A percentile compares a stretch with the other conserved stretches of the same genome.
Conservation (phyloP, 257 asterid genomes). For the Coffea eugenioides region DNA sequence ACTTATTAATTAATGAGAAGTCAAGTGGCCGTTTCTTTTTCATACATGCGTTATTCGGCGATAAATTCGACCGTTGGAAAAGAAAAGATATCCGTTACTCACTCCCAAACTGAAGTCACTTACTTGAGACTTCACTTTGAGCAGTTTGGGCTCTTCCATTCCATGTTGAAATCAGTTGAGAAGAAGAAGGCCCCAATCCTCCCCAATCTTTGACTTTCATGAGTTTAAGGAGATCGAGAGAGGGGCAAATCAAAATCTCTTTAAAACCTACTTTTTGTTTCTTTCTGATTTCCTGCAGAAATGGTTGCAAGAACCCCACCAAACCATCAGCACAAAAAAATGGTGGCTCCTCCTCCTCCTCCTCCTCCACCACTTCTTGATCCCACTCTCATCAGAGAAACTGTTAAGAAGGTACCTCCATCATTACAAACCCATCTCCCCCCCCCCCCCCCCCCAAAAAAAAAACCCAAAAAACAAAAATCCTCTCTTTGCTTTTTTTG, state of each 20-base stretch:
- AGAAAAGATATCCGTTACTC: slow-evolving; percentile 20
- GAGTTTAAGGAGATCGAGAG: slow-evolving; percentile 1
- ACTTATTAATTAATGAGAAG: neutral
- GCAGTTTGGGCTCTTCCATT: neutral
- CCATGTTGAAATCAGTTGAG: neutral
- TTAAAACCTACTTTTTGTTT: slow-evolving; percentile 6
- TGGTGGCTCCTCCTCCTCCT: slow-evolving; percentile 24
- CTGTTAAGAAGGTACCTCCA: slow-evolving; percentile 57
- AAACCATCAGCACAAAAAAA: slow-evolving; percentile 38
- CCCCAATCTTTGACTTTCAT: slow-evolving; percentile 16
- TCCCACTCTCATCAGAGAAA: slow-evolving; percentile 68
- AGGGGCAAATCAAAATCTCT: slow-evolving; percentile 10
- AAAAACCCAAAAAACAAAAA: no score
- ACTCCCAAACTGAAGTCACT: neutral
- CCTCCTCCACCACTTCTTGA: slow-evolving; percentile 31
- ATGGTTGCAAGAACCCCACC: slow-evolving; percentile 96
- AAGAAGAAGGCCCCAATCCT: slow-evolving; percentile 4
- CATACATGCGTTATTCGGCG: slow-evolving; percentile 11
- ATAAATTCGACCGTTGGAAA: slow-evolving; percentile 29
- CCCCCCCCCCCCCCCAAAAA: no score
- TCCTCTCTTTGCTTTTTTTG: no score
- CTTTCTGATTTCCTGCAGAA: slow-evolving; percentile 10
- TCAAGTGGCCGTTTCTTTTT: slow-evolving; percentile 21
- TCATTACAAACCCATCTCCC: neutral
- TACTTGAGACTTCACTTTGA: neutral